Evolutionary conservation across 805 yeast species (phyloP).

Genomic region (Cyberlindnera maclurae): DNA sequence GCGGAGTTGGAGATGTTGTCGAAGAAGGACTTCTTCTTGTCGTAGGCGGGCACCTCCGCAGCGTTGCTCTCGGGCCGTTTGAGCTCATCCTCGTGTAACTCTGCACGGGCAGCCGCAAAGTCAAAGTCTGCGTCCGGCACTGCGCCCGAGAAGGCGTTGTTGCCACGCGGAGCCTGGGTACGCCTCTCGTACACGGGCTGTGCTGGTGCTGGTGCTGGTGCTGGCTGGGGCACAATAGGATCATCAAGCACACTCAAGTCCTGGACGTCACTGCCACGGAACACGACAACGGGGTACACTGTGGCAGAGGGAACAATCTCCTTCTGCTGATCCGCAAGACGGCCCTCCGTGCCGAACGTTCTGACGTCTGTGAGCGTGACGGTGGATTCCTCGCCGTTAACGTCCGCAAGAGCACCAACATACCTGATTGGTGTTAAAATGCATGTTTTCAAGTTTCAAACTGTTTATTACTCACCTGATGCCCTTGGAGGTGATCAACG

Average conservation of each 20-base stretch:
- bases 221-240: constrained; percentile 29
- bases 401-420: constrained; percentile 80
- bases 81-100: background rate
- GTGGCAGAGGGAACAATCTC: constrained; percentile 68
- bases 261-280: constrained; percentile 89
- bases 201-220: background rate
- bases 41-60: constrained; percentile 40
- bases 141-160: constrained; percentile 21
- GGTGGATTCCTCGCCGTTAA: constrained; percentile 86
- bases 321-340: constrained; percentile 59
- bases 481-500: constrained; percentile 70
- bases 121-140: constrained; percentile 62
- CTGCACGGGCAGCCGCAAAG: constrained; percentile 30
- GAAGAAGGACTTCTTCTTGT: constrained; percentile 81
- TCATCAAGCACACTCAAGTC: constrained; percentile 79
- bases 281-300: constrained; percentile 69
- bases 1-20: constrained; percentile 75
- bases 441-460: background rate
- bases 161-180: constrained; percentile 4
- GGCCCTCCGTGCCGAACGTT: constrained; percentile 88
- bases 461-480: constrained; percentile 32
- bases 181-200: constrained; percentile 5
- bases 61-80: constrained; percentile 10
- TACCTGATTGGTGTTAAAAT: constrained; percentile 41
- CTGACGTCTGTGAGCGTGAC: constrained; percentile 76